phyloP scores from a whole-genome alignment of 148 eudicot genomes.

The Oxyria digyna region DNA sequence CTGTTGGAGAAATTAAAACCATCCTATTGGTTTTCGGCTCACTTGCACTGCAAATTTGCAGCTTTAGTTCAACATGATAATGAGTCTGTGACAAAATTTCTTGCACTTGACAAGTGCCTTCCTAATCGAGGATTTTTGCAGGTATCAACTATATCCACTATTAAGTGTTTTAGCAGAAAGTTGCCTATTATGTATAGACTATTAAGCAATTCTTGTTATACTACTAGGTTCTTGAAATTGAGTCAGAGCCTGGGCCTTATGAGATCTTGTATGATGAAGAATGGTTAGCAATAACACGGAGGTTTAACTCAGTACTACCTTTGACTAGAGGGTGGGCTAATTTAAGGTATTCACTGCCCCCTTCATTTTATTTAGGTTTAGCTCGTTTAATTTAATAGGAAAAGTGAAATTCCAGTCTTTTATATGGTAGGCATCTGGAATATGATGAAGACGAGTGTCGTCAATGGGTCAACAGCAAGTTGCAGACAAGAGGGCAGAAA shows the following conservation, averaged over 20 bases:
- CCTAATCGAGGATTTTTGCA: slow-evolving; percentile 79
- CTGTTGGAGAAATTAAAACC: slow-evolving; percentile 74
- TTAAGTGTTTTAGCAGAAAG: background rate
- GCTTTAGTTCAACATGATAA: slow-evolving; percentile 74
- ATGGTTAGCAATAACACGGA: slow-evolving; percentile 87
- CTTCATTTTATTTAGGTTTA: background rate
- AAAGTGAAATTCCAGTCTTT: background rate
- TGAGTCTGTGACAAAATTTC: slow-evolving; percentile 77
- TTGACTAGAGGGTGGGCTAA: slow-evolving; percentile 31
- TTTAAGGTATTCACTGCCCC: slow-evolving; percentile 36
- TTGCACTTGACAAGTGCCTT: slow-evolving; percentile 97
- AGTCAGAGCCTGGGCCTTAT: slow-evolving; percentile 78
- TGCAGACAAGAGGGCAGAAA: slow-evolving; percentile 11
- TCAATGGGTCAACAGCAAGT: slow-evolving; percentile 7
- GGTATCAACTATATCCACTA: slow-evolving; percentile 25
- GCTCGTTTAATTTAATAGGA: background rate
- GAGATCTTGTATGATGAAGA: slow-evolving; percentile 89
- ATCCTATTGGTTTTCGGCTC: slow-evolving; percentile 95
- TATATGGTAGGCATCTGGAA: slow-evolving; percentile 30
- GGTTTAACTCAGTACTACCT: slow-evolving; percentile 49
- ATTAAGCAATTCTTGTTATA: background rate
- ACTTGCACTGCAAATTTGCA: slow-evolving; percentile 88
- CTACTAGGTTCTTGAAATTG: slow-evolving; percentile 59
- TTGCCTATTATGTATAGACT: slow-evolving; percentile 3
- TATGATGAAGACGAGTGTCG: slow-evolving; percentile 45